A percentile compares a stretch with the other conserved stretches of the same genome.
Evolutionary conservation across 352 stramenopile genomes (phyloP).

Genomic region (Globisporangium okanoganense): DNA sequence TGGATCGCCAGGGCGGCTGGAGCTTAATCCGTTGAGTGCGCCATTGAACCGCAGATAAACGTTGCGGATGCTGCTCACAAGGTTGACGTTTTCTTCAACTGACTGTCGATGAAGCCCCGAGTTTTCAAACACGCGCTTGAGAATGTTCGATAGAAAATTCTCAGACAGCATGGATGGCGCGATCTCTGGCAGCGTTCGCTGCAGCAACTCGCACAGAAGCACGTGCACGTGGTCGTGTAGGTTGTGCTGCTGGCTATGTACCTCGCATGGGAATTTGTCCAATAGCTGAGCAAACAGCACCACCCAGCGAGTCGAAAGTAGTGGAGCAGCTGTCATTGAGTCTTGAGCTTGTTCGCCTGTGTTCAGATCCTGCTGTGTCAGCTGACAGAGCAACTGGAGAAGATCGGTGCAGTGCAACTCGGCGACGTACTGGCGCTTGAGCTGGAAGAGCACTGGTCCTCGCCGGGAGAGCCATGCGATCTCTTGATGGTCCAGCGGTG

Average conservation of each 20-base stretch:
- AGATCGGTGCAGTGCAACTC: constrained; percentile 28
- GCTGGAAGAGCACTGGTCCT: constrained; percentile 32
- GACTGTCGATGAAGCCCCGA: no score
- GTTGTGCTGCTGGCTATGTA: not conserved
- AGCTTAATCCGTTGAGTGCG: not conserved
- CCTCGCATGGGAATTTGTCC: constrained; percentile 10
- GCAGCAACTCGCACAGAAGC: constrained; percentile 29
- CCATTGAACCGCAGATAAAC: not conserved
- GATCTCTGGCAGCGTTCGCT: constrained; percentile 18
- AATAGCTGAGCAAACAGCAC: constrained; percentile 22
- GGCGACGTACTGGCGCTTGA: constrained; percentile 28
- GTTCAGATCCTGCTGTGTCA: not conserved
- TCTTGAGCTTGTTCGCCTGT: not conserved
- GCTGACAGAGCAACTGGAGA: constrained; percentile 32
- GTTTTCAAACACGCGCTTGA: not conserved
- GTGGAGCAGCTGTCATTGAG: not conserved
- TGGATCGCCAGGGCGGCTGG: not conserved
- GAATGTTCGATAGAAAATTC: constrained; percentile 11
- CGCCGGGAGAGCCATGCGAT: constrained; percentile 20
- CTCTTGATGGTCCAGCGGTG: constrained; percentile 7
- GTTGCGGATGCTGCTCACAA: not conserved
- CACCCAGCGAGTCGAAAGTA: constrained; percentile 28
- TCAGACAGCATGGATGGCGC: not conserved
- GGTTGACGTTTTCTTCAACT: not conserved
- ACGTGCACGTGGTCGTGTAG: constrained; percentile 18